Evolutionary conservation across 345 rosid genomes (phyloP), one percentile per base, ranked within the genome.

Genomic region (Gossypium rotundifolium): DNA sequence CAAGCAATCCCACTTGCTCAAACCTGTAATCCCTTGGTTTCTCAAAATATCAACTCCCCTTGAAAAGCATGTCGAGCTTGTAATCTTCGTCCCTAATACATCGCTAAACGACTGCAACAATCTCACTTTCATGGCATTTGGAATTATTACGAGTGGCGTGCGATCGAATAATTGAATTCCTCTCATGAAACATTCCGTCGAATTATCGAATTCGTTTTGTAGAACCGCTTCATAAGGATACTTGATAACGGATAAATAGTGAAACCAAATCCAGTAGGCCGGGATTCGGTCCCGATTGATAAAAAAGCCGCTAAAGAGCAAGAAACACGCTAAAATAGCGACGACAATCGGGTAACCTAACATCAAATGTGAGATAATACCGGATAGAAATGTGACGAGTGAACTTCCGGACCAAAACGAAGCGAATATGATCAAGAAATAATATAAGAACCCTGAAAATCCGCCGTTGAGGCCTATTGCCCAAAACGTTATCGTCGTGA

Each of bases 361-460:
- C 96, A 90, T 87, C 16, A 95, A 97, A 74, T 90, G 87, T 11
- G 99, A 97, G 6, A 95, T 94, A 1, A 95, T 84, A 0, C 97
- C 99, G 0, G 99, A 95, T 2, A 95, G 82, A 80, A 95, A 93
- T 1, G 99, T 91, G 23, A 93, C 98, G 73, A 95, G 91, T 2
- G 99, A 95, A 82, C 87, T 93, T 2, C 99, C 98, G 0, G 96
- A 85, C 97, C 99, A 95, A 29, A 95, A 95, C 0, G 99, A 84
- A 6, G 96, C 97, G 1, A 93, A 77, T 9, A 93, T 91, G 27
- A 90, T 90, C 16, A 89, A 33, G 63, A 88, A 86, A 67, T 88
- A 95, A 76, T 93, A 93, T 12, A 89, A 7, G 77, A 95, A 83
- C 14, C 99, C 99, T 5, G 79, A 74, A 75, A 75, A 33, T 48